These are phyloP conservation scores for Triangularia verruculosa DNA, from an alignment of 2,329 filamentous ascomycete genomes.

Conservation along the genomic window DNA sequence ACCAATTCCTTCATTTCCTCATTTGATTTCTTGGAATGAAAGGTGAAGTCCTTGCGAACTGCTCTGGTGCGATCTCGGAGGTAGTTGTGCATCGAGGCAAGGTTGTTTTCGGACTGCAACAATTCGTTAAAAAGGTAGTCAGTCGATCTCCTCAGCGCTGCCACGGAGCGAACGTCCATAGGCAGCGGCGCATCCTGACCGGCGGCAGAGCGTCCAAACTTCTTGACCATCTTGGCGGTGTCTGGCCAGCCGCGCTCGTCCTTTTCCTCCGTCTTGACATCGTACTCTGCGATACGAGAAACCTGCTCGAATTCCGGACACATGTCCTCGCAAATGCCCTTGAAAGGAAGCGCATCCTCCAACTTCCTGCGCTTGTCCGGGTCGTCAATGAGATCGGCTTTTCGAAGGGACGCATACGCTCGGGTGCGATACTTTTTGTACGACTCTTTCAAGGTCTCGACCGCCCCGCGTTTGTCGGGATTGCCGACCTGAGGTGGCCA, in stretches of 20 bases:
- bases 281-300: conserved; percentile 58
- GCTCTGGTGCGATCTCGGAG: conserved; percentile 67
- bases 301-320: conserved; percentile 66
- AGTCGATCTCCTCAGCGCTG: conserved; percentile 56
- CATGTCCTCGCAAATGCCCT: conserved; percentile 67
- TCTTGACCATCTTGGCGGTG: conserved; percentile 61
- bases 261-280: conserved; percentile 57
- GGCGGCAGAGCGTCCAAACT: conserved; percentile 64
- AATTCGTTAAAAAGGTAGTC: conserved; percentile 63
- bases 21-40: conserved; percentile 58
- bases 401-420: conserved; percentile 56
- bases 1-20: conserved; percentile 58
- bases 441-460: conserved; percentile 54
- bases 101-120: conserved; percentile 51
- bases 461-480: conserved; percentile 46
- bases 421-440: conserved; percentile 57
- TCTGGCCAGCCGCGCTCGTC: conserved; percentile 45
- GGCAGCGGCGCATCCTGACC: conserved; percentile 66
- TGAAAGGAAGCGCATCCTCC: conserved; percentile 63
- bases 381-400: conserved; percentile 61
- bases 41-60: conserved; percentile 66
- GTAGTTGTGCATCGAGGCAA: conserved; percentile 58
- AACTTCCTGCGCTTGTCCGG: conserved; percentile 61
- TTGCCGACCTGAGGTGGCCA: conserved; percentile 57
- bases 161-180: conserved; percentile 63